Conservation (phyloP, 2,329 filamentous ascomycete species). For the Pseudogymnoascus sp. region DNA sequence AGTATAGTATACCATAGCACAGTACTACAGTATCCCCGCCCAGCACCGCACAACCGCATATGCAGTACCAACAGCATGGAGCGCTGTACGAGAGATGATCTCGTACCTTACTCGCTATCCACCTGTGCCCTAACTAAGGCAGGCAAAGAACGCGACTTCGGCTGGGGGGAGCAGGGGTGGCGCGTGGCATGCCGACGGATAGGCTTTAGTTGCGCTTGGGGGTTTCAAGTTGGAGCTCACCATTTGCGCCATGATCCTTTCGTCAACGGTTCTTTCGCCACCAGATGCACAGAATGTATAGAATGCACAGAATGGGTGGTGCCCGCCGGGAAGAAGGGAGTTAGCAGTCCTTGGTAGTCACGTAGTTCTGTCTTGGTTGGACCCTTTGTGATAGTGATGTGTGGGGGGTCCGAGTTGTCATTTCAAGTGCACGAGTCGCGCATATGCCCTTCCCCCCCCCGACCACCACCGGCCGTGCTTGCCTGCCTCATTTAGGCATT, state of each 20-base stretch:
- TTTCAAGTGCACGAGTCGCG: neutral
- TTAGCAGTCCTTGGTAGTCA: neutral
- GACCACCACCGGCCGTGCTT: neutral
- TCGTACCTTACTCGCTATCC: neutral
- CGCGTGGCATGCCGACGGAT: constrained; percentile 1
- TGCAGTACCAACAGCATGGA: neutral
- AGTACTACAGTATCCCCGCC: neutral
- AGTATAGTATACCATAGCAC: neutral
- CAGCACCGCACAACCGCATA: neutral
- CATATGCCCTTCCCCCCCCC: neutral
- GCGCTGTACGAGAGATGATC: neutral
- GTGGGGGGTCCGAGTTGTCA: neutral
- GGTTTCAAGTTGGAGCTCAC: neutral
- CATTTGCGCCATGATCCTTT: neutral
- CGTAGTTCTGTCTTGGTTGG: neutral
- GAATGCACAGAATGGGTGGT: neutral
- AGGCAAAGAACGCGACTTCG: neutral
- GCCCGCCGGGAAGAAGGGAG: neutral
- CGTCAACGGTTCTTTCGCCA: neutral
- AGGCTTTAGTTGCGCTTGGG: neutral
- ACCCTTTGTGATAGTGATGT: neutral
- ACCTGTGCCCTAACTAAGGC: constrained; percentile 1
- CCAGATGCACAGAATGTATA: neutral
- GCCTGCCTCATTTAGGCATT: constrained; percentile 5
- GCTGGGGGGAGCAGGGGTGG: neutral